Evolutionary conservation across 2,329 filamentous ascomycete genomes (phyloP).

Genomic region (Aspergillus tamarii): DNA sequence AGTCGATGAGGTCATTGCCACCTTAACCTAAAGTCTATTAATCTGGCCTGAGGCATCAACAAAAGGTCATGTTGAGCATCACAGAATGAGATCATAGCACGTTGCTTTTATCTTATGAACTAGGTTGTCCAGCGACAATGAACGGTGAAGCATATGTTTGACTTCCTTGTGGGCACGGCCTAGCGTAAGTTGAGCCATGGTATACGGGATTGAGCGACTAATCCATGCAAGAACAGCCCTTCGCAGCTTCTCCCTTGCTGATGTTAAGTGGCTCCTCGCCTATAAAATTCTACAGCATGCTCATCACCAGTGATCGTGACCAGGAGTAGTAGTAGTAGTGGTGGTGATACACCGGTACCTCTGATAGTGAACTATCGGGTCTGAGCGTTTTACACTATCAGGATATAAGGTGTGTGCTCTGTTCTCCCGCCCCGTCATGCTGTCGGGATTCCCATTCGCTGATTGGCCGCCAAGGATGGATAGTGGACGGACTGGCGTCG

Average conservation of each 20-base stretch:
- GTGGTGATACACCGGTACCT: not conserved
- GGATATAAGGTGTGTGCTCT: not conserved
- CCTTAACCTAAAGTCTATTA: not conserved
- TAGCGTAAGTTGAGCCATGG: not conserved
- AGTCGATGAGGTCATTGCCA: conserved; percentile 10
- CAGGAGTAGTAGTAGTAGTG: not conserved
- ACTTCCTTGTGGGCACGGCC: not conserved
- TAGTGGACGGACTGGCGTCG: not conserved
- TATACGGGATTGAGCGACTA: not conserved
- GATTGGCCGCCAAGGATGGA: not conserved
- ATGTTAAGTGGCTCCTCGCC: not conserved
- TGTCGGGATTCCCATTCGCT: not conserved
- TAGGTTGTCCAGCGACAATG: not conserved
- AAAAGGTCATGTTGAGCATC: not conserved
- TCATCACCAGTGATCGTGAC: not conserved
- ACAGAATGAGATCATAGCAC: not conserved
- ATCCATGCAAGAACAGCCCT: not conserved
- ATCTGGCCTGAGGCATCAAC: conserved; percentile 2
- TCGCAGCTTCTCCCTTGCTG: not conserved
- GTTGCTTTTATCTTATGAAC: not conserved
- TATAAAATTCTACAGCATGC: not conserved
- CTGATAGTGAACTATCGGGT: not conserved
- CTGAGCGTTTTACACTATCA: not conserved
- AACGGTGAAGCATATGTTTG: not conserved
- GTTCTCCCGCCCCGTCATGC: not conserved